Percentiles rank a stretch among this genome's conserved stretches.
Evolutionary conservation across 129 eudicot species (phyloP).

Genomic region (Arctium minus): DNA sequence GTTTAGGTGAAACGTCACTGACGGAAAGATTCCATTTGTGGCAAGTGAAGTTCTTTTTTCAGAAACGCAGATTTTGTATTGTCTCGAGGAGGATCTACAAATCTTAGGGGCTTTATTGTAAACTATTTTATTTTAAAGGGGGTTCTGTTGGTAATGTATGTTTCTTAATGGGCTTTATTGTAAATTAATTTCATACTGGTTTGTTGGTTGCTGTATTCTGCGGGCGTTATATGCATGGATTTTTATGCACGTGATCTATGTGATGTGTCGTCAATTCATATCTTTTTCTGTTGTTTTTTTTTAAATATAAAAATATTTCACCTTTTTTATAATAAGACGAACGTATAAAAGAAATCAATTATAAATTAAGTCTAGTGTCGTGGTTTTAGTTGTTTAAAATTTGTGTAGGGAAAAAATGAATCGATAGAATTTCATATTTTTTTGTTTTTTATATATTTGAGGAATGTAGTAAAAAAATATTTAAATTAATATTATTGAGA

Average conservation of each 20-base stretch:
- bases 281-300: background rate
- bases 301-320: background rate
- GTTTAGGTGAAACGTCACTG: slow-evolving; percentile 25
- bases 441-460: too few relatives aligned
- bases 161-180: background rate
- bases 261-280: background rate
- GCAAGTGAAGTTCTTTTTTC: slow-evolving; percentile 18
- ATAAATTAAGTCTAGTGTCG: background rate
- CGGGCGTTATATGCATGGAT: slow-evolving; percentile 37
- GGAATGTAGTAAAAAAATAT: background rate
- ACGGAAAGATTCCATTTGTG: slow-evolving; percentile 39
- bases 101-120: slow-evolving; percentile 22
- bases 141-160: slow-evolving; percentile 4
- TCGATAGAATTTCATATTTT: background rate
- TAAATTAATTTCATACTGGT: background rate
- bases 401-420: background rate
- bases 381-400: too few relatives aligned
- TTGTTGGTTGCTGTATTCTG: slow-evolving; percentile 9
- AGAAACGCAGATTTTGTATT: slow-evolving; percentile 34
- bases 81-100: slow-evolving; percentile 34
- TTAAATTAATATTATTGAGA: too few relatives aligned
- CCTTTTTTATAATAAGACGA: background rate
- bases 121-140: slow-evolving; percentile 21
- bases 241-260: slow-evolving; percentile 28
- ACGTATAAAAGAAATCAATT: background rate